Percentiles rank a stretch among this genome's conserved stretches.
Evolutionary conservation across 306 rosid genomes (phyloP).

Genomic region (Rosa lucieae): DNA sequence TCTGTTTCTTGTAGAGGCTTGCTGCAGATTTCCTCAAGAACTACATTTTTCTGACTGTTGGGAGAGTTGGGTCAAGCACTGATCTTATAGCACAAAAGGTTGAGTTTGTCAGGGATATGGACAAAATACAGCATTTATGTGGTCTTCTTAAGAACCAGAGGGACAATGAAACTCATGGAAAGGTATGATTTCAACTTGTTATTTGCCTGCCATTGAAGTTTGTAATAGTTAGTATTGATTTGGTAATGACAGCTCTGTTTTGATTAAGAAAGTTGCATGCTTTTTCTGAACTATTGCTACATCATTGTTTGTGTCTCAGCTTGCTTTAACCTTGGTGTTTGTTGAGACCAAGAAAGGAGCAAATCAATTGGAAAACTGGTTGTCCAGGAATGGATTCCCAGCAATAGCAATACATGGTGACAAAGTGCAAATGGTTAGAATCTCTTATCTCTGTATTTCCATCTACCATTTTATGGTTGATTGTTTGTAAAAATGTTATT

Average conservation of each 20-base stretch:
- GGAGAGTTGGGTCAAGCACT: slow-evolving; percentile 48
- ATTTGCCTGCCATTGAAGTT: not conserved
- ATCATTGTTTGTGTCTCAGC: slow-evolving; percentile 7
- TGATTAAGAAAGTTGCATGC: not conserved
- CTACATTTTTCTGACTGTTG: slow-evolving; percentile 41
- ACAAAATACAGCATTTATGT: slow-evolving; percentile 28
- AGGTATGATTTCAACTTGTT: slow-evolving; percentile 4
- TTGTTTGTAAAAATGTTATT: not conserved
- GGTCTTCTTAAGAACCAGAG: slow-evolving; percentile 24
- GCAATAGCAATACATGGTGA: slow-evolving; percentile 45
- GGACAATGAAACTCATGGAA: slow-evolving; percentile 22
- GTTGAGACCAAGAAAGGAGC: slow-evolving; percentile 45
- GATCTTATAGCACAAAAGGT: slow-evolving; percentile 35
- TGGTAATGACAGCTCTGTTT: not conserved
- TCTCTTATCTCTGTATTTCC: not conserved
- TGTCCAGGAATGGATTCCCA: slow-evolving; percentile 23
- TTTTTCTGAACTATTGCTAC: not conserved
- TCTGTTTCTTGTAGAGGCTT: slow-evolving; percentile 22
- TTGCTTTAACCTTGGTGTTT: slow-evolving; percentile 38
- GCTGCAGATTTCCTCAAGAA: slow-evolving; percentile 42
- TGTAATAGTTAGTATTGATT: not conserved
- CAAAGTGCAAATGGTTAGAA: slow-evolving; percentile 38
- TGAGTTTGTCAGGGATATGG: slow-evolving; percentile 23
- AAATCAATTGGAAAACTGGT: slow-evolving; percentile 33
- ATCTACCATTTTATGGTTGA: not conserved